Evolutionary conservation across 2,329 filamentous ascomycete genomes (phyloP).

Genomic region (Tolypocladium ovalisporum): DNA sequence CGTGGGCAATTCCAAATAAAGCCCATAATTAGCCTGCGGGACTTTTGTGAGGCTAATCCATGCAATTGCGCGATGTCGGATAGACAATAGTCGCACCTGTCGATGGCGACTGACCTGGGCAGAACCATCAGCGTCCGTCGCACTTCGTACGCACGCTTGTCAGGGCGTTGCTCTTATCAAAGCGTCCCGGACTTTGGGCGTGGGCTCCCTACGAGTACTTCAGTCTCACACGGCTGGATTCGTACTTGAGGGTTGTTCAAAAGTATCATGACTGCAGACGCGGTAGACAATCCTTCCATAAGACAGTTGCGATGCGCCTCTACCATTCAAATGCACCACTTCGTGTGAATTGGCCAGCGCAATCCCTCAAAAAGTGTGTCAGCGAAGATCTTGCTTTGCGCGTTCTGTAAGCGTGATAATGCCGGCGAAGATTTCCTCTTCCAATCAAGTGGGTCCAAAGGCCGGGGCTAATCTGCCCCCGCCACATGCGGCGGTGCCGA

Average conservation of each 20-base stretch:
- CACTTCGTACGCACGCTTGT: not conserved
- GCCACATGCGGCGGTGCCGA: slow-evolving; percentile 3
- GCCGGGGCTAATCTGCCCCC: not conserved
- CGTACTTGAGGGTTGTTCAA: not conserved
- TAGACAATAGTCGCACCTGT: not conserved
- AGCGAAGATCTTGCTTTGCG: not conserved
- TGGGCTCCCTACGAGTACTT: not conserved
- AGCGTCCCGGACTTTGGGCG: not conserved
- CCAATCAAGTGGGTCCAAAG: not conserved
- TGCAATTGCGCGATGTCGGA: not conserved
- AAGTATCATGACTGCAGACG: not conserved
- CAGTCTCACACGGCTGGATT: not conserved
- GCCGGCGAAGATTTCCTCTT: not conserved
- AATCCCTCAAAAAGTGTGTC: not conserved
- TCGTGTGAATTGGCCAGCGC: not conserved
- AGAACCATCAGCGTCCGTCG: not conserved
- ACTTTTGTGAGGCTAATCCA: not conserved
- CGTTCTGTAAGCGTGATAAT: not conserved
- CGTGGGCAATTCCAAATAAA: not conserved
- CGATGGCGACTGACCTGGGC: not conserved
- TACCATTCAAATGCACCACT: not conserved
- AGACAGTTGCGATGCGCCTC: not conserved
- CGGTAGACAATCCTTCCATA: not conserved
- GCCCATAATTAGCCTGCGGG: not conserved
- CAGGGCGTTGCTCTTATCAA: not conserved